Conservation (phyloP, 768 basidiomycete species). For the Pleurotus tuber-regium region DNA sequence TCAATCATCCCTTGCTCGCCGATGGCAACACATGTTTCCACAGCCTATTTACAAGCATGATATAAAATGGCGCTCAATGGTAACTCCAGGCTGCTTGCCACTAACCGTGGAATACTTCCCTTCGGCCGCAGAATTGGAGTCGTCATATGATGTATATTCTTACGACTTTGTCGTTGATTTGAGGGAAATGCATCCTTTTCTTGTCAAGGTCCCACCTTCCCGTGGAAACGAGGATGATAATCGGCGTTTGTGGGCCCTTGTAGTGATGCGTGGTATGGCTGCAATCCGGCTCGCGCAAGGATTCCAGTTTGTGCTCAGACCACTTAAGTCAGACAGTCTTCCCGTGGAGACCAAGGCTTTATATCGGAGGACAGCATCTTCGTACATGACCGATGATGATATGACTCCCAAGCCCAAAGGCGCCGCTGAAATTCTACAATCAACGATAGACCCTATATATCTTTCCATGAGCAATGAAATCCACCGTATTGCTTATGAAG, state of each 20-base stretch:
- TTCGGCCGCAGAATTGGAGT: constrained; percentile 66
- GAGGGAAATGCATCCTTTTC: constrained; percentile 81
- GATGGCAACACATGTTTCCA: constrained; percentile 90
- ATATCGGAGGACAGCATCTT: constrained; percentile 16
- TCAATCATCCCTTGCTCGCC: constrained; percentile 72
- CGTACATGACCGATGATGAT: constrained; percentile 56
- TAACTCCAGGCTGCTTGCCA: constrained; percentile 84
- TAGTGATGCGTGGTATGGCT: constrained; percentile 91
- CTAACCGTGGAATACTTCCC: constrained; percentile 91
- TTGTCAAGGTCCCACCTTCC: constrained; percentile 64
- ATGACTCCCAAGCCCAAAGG: constrained; percentile 54
- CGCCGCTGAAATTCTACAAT: constrained; percentile 61
- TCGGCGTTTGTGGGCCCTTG: constrained; percentile 70
- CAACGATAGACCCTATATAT: constrained; percentile 73
- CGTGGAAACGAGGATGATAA: constrained; percentile 52
- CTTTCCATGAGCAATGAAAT: constrained; percentile 96
- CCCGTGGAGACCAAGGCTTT: constrained; percentile 38
- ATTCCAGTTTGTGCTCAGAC: constrained; percentile 84
- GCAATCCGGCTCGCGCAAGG: constrained; percentile 90
- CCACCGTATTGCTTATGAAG: constrained; percentile 87
- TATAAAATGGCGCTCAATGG: constrained; percentile 88
- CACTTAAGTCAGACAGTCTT: constrained; percentile 33
- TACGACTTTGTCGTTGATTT: constrained; percentile 89
- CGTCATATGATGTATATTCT: constrained; percentile 75
- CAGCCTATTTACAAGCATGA: constrained; percentile 74